A percentile compares a stretch with the other conserved stretches of the same genome.
These are phyloP conservation scores for Wickerhamomyces sydowiorum DNA, from an alignment of 805 yeast species.

Conservation along the genomic window DNA sequence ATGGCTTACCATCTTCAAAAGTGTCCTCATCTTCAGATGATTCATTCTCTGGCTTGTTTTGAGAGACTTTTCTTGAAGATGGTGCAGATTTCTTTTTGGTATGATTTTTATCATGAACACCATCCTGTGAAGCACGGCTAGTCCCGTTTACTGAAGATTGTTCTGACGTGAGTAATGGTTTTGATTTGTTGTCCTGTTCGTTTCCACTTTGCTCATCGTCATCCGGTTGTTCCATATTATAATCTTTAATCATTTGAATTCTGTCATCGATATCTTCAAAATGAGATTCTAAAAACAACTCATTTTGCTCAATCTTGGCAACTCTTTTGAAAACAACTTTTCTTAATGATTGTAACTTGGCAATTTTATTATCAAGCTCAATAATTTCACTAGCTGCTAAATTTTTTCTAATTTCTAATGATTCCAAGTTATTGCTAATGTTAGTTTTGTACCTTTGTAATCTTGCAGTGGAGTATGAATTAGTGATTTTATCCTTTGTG, in stretches of 20 bases:
- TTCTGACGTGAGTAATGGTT: too few species aligned
- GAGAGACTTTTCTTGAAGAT: conserved; percentile 3
- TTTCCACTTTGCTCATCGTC: conserved; percentile 12
- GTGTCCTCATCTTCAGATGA: conserved; percentile 12
- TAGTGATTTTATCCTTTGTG: conserved; percentile 34
- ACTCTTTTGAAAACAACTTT: conserved; percentile 51
- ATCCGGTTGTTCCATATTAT: conserved; percentile 28
- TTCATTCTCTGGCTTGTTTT: conserved; percentile 9
- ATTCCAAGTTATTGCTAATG: conserved; percentile 42
- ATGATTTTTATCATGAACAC: neutral
- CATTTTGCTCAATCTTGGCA: conserved; percentile 55
- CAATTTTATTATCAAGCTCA: conserved; percentile 56
- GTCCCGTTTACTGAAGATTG: too few species aligned
- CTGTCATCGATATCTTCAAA: conserved; percentile 38
- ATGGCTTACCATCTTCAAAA: conserved; percentile 18
- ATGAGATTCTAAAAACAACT: conserved; percentile 46
- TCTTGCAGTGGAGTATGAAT: conserved; percentile 35
- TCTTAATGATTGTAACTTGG: conserved; percentile 44
- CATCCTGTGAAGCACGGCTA: too few species aligned
- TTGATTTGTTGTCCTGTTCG: conserved; percentile 2
- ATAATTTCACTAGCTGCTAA: conserved; percentile 57
- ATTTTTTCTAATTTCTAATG: conserved; percentile 57
- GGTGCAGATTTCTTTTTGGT: neutral
- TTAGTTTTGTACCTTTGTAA: conserved; percentile 31
- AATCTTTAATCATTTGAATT: conserved; percentile 36